Evolutionary conservation across 495 filamentous ascomycete species (phyloP).

Genomic region (Neurospora sp.): DNA sequence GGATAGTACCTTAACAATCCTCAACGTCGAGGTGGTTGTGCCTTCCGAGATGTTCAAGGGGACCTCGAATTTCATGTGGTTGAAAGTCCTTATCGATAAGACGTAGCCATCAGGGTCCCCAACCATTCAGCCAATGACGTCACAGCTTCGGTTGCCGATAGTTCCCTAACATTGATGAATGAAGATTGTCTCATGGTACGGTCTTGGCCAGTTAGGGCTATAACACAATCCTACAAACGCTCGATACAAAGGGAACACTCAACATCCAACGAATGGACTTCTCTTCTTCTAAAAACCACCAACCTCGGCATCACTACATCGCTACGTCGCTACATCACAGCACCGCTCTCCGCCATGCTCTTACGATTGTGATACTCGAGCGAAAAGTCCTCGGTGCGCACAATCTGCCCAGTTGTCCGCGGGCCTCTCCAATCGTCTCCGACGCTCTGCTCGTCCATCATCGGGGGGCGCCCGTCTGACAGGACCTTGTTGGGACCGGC

Average conservation of each 20-base stretch:
- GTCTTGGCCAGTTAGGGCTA: background rate
- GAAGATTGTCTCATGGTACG: background rate
- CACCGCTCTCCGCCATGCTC: background rate
- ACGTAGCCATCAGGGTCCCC: background rate
- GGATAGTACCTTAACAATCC: background rate
- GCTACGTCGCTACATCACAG: background rate
- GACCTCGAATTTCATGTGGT: background rate
- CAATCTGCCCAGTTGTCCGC: background rate
- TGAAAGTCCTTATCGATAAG: background rate
- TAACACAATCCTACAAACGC: background rate
- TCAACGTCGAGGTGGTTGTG: background rate
- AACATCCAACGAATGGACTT: background rate
- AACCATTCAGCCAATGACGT: background rate
- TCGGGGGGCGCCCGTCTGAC: background rate
- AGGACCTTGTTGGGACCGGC: background rate
- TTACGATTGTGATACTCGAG: background rate
- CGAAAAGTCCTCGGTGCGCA: slow-evolving; percentile 4
- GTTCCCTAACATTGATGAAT: background rate
- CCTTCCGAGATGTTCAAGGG: background rate
- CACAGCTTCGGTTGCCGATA: background rate
- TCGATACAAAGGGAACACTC: background rate
- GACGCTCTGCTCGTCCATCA: background rate
- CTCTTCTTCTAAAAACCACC: background rate
- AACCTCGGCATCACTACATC: background rate
- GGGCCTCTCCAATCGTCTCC: background rate